Percentiles rank a stretch among this genome's conserved stretches.
Evolutionary conservation across 257 asterid species (phyloP).

Genomic region (Pogostemon cablin): DNA sequence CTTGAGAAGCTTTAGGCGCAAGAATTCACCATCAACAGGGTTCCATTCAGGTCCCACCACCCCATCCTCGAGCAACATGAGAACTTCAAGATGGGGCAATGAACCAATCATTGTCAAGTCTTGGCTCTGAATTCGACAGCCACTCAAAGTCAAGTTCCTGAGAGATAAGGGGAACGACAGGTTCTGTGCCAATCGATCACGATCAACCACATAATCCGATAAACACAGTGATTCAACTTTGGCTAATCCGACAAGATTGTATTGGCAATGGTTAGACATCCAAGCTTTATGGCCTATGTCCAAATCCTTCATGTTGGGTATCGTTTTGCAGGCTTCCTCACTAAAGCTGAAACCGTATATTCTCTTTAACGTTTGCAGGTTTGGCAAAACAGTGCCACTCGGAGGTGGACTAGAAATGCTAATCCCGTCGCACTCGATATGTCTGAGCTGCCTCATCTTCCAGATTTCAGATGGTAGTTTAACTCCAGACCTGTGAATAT

Average conservation of each 20-base stretch:
- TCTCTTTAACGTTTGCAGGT: slow-evolving; percentile 1
- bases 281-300: neutral
- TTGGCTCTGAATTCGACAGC: neutral
- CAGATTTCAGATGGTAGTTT: slow-evolving; percentile 15
- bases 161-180: neutral
- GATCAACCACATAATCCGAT: neutral
- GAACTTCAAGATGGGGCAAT: neutral
- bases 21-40: neutral
- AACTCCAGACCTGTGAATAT: neutral
- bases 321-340: slow-evolving; percentile 4
- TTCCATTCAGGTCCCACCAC: neutral
- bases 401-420: neutral
- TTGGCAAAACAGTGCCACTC: neutral
- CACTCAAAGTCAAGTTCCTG: neutral
- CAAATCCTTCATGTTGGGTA: slow-evolving; percentile 2
- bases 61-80: neutral
- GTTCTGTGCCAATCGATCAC: neutral
- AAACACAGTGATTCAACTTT: neutral
- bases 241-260: neutral
- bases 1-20: neutral
- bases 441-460: slow-evolving; percentile 17
- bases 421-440: neutral
- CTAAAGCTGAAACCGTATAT: neutral
- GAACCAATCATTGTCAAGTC: slow-evolving; percentile 13
- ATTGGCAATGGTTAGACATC: neutral